Evolutionary conservation across 768 basidiomycete species (phyloP).

Genomic region (Tulasnella sp.): DNA sequence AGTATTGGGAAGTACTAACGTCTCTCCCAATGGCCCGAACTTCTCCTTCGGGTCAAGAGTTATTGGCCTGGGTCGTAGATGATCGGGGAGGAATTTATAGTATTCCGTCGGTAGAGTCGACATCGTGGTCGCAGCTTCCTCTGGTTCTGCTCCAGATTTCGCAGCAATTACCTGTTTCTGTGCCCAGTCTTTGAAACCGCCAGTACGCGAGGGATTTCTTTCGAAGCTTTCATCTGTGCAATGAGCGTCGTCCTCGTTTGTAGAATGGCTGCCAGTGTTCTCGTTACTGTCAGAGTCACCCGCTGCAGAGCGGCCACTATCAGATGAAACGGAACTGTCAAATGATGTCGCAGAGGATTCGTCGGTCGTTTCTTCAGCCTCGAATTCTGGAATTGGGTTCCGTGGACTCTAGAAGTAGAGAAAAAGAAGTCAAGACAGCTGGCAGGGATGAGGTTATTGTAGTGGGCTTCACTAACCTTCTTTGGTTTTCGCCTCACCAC

Average conservation of each 20-base stretch:
- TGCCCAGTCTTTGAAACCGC: slow-evolving; percentile 83
- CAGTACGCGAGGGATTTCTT: too few species aligned
- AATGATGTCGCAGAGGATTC: slow-evolving; percentile 44
- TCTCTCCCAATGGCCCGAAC: slow-evolving; percentile 74
- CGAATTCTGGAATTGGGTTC: slow-evolving; percentile 22
- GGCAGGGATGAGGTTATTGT: neutral
- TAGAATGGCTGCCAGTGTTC: slow-evolving; percentile 16
- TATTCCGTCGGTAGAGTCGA: slow-evolving; percentile 13
- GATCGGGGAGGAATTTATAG: slow-evolving; percentile 14
- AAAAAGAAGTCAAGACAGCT: neutral
- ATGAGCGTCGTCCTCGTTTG: slow-evolving; percentile 22
- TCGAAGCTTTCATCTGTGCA: too few species aligned
- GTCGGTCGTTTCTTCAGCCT: slow-evolving; percentile 34
- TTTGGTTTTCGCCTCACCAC: slow-evolving; percentile 36
- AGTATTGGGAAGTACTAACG: slow-evolving; percentile 54
- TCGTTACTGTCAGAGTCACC: neutral
- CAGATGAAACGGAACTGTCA: slow-evolving; percentile 60
- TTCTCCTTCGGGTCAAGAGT: slow-evolving; percentile 32
- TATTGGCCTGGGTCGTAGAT: slow-evolving; percentile 22
- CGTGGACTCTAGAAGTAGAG: slow-evolving; percentile 17
- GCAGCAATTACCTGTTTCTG: slow-evolving; percentile 54
- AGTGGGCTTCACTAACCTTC: slow-evolving; percentile 2
- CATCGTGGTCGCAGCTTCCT: neutral
- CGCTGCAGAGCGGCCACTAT: neutral
- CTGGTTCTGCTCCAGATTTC: slow-evolving; percentile 28